Percentiles rank a stretch among this genome's conserved stretches.
These are phyloP conservation scores for Mucor lusitanicus DNA, from an alignment of 371 early-diverging fungal species.

Conservation along the genomic window DNA sequence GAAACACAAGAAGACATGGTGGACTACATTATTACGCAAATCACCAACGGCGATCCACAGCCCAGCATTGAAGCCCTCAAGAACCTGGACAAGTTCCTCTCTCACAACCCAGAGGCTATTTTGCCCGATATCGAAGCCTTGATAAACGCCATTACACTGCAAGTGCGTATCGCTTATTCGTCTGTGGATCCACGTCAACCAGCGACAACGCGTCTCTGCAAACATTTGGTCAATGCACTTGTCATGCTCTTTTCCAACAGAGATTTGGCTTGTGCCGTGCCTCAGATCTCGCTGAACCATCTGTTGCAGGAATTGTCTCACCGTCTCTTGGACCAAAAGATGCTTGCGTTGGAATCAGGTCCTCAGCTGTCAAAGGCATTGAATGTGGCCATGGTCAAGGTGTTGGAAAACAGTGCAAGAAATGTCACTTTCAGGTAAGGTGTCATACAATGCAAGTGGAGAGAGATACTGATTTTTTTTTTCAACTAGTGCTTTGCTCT, in stretches of 20 bases:
- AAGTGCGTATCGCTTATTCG: conserved; percentile 78
- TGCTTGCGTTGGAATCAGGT: conserved; percentile 66
- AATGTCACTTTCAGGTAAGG: conserved; percentile 73
- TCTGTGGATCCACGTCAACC: conserved; percentile 55
- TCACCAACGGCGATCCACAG: conserved; percentile 71
- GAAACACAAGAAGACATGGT: conserved; percentile 49
- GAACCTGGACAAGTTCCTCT: conserved; percentile 70
- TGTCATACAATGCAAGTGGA: not conserved
- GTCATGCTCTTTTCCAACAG: conserved; percentile 75
- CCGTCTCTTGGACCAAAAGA: conserved; percentile 76
- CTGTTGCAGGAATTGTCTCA: conserved; percentile 76
- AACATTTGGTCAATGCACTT: conserved; percentile 77
- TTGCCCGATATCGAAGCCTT: conserved; percentile 67
- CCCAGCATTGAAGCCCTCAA: conserved; percentile 82
- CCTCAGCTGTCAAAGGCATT: conserved; percentile 73
- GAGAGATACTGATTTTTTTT: not conserved
- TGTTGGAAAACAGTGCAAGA: conserved; percentile 81
- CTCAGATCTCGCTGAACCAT: conserved; percentile 63
- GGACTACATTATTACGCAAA: conserved; percentile 74
- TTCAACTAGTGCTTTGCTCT: conserved; percentile 58
- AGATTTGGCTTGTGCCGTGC: conserved; percentile 63
- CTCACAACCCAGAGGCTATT: conserved; percentile 54
- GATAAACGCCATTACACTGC: conserved; percentile 76
- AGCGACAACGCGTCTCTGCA: conserved; percentile 64
- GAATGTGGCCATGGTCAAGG: conserved; percentile 86